Percentiles rank a stretch among this genome's conserved stretches.
phyloP scores from a whole-genome alignment of 495 filamentous ascomycete genomes.

The Ascodesmis nigricans region DNA sequence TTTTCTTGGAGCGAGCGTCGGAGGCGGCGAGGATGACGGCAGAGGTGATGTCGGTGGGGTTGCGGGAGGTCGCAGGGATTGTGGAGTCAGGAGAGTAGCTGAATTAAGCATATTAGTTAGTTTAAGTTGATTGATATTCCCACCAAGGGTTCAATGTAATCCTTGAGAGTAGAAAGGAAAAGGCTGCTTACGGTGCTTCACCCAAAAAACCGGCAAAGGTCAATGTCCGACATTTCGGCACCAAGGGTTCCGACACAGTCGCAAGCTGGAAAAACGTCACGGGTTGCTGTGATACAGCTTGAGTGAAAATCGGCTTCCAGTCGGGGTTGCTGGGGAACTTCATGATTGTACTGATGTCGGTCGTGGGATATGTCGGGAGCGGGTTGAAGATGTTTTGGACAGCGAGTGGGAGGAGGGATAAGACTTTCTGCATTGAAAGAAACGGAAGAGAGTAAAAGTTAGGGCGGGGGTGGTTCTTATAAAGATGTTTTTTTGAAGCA shows the following conservation, averaged over 20 bases:
- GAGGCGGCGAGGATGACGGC: constrained; percentile 5
- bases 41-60: constrained; percentile 2
- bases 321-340: constrained; percentile 5
- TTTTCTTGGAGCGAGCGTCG: constrained; percentile 4
- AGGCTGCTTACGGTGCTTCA: constrained; percentile 3
- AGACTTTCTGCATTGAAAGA: constrained; percentile 5
- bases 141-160: background rate
- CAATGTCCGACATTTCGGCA: constrained; percentile 7
- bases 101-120: background rate
- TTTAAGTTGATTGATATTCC: background rate
- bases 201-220: constrained; percentile 10
- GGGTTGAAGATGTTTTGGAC: constrained; percentile 6
- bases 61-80: constrained; percentile 3
- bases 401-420: constrained; percentile 8
- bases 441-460: too few relatives aligned
- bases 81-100: constrained; percentile 4
- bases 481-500: too few relatives aligned
- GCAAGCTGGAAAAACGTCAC: constrained; percentile 9
- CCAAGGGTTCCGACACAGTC: constrained; percentile 5
- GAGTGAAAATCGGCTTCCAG: constrained; percentile 5
- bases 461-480: too few relatives aligned
- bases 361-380: background rate
- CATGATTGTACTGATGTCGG: background rate
- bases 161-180: too few relatives aligned
- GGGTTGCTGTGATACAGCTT: constrained; percentile 7